Evolutionary conservation across 2,329 filamentous ascomycete species (phyloP).

Genomic region (Colletotrichum sp.): DNA sequence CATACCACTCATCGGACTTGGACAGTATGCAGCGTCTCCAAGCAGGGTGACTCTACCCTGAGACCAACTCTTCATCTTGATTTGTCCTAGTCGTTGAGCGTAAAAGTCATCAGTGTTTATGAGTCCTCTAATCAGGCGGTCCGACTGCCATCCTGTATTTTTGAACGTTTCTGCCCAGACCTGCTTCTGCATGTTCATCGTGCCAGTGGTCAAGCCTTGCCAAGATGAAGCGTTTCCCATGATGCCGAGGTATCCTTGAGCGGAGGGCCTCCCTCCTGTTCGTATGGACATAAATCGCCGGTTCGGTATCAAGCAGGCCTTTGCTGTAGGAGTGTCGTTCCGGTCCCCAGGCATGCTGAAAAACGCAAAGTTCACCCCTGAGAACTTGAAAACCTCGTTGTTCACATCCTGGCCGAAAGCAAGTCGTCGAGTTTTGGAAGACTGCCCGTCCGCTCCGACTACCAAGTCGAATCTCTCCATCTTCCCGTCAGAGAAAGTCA

Average conservation of each 20-base stretch:
- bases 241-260: slow-evolving; percentile 42
- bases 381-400: slow-evolving; percentile 19
- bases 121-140: slow-evolving; percentile 47
- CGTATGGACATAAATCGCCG: slow-evolving; percentile 44
- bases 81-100: slow-evolving; percentile 43
- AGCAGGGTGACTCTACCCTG: slow-evolving; percentile 51
- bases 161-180: slow-evolving; percentile 35
- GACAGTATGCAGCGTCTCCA: slow-evolving; percentile 58
- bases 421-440: slow-evolving; percentile 47
- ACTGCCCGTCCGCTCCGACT: slow-evolving; percentile 59
- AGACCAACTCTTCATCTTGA: slow-evolving; percentile 48
- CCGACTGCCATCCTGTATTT: slow-evolving; percentile 43
- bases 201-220: slow-evolving; percentile 11
- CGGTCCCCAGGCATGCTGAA: slow-evolving; percentile 27
- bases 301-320: slow-evolving; percentile 30
- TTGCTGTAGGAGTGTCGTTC: slow-evolving; percentile 38
- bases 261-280: slow-evolving; percentile 35
- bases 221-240: slow-evolving; percentile 15
- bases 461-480: slow-evolving; percentile 52
- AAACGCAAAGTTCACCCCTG: slow-evolving; percentile 28
- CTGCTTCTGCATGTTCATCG: slow-evolving; percentile 21
- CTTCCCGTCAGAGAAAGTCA: slow-evolving; percentile 45
- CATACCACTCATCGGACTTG: slow-evolving; percentile 51
- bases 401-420: slow-evolving; percentile 31
- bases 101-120: slow-evolving; percentile 48